phyloP scores from a whole-genome alignment of 2,329 filamentous ascomycete genomes.

The Cercospora brassicicola region DNA sequence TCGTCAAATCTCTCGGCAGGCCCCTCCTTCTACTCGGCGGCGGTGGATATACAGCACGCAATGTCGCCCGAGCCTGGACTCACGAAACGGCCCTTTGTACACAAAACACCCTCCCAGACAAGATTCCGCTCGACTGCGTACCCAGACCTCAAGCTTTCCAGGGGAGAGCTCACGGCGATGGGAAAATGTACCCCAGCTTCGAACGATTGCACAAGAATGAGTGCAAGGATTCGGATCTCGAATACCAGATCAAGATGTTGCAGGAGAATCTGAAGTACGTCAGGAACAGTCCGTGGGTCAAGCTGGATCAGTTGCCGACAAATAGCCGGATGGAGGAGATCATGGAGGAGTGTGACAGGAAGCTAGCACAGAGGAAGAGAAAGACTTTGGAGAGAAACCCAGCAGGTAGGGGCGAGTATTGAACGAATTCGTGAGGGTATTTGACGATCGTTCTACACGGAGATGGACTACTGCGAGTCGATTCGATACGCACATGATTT shows the following conservation, averaged over 20 bases:
- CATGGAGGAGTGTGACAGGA: conserved; percentile 67
- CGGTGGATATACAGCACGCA: conserved; percentile 92
- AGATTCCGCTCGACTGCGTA: conserved; percentile 71
- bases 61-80: conserved; percentile 94
- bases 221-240: conserved; percentile 76
- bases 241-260: conserved; percentile 46
- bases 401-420: conserved; percentile 46
- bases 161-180: conserved; percentile 68
- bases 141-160: conserved; percentile 84
- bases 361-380: conserved; percentile 51
- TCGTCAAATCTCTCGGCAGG: conserved; percentile 75
- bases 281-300: conserved; percentile 79
- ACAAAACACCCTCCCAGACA: conserved; percentile 67
- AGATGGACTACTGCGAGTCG: neutral
- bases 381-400: conserved; percentile 48
- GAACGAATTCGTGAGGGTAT: neutral
- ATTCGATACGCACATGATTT: neutral
- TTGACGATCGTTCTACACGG: neutral
- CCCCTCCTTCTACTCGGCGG: conserved; percentile 90
- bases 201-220: conserved; percentile 61
- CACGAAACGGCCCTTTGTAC: conserved; percentile 93
- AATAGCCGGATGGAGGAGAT: conserved; percentile 64
- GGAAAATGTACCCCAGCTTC: conserved; percentile 81
- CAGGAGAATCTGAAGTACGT: conserved; percentile 82
- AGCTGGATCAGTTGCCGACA: conserved; percentile 73